Percentiles rank a stretch among this genome's conserved stretches.
Conservation (phyloP, 2,329 filamentous ascomycete species). For the Fusarium veterinarium region DNA sequence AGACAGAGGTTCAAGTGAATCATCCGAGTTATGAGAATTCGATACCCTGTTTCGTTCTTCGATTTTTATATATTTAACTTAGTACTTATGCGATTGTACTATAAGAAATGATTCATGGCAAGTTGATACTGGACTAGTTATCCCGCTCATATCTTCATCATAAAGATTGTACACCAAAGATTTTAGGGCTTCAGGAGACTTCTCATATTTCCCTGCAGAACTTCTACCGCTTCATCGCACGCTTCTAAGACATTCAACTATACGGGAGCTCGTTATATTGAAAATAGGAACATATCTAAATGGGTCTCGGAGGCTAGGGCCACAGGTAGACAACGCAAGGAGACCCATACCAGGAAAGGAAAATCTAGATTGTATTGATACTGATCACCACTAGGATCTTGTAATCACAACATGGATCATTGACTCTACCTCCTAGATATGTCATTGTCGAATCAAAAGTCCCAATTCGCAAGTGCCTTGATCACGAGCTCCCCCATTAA, state of each 20-base stretch:
- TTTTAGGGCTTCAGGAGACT: not conserved
- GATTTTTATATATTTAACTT: not conserved
- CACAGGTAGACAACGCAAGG: not conserved
- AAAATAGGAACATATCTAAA: not conserved
- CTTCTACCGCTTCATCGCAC: not conserved
- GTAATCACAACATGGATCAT: not conserved
- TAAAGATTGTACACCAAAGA: not conserved
- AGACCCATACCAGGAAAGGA: not conserved
- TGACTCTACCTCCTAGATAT: too few species aligned
- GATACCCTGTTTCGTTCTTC: not conserved
- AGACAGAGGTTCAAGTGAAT: not conserved
- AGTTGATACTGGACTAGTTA: not conserved
- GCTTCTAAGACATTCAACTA: not conserved
- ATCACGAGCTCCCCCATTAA: slow-evolving; percentile 17
- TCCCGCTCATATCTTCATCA: not conserved
- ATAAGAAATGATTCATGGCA: not conserved
- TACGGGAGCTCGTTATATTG: not conserved
- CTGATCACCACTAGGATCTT: slow-evolving; percentile 1
- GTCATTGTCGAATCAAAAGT: slow-evolving; percentile 10
- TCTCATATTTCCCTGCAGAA: not conserved
- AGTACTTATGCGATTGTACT: not conserved
- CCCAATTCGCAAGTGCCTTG: slow-evolving; percentile 13
- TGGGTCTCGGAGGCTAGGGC: not conserved
- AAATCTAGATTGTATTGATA: not conserved
- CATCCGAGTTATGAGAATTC: not conserved